Conservation (phyloP, 2,329 filamentous ascomycete species). For the Penicillium sp. region DNA sequence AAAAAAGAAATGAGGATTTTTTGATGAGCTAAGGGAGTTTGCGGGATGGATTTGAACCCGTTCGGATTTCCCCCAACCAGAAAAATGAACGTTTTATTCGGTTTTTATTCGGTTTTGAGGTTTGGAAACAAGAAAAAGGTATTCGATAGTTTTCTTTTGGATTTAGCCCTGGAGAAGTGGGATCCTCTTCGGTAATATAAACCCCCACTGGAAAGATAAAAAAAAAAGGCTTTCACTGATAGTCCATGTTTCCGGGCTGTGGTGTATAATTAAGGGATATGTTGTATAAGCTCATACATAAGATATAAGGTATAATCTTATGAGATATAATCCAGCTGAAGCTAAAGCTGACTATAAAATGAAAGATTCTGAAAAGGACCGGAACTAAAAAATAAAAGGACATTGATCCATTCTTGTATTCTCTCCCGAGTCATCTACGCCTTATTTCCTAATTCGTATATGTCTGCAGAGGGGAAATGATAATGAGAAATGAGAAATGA, state of each 20-base stretch:
- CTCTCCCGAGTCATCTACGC: not conserved
- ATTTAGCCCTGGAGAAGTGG: conserved; percentile 1
- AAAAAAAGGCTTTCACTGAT: not conserved
- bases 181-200: not conserved
- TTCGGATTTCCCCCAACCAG: conserved; percentile 13
- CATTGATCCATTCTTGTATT: not conserved
- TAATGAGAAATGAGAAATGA: not conserved
- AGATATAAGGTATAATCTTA: not conserved
- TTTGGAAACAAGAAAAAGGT: not conserved
- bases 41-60: conserved; percentile 27
- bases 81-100: not conserved
- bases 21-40: conserved; percentile 40
- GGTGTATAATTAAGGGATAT: not conserved
- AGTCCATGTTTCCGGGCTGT: not conserved
- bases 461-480: not conserved
- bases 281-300: not conserved
- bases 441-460: not conserved
- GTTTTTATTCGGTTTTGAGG: not conserved
- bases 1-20: conserved; percentile 19
- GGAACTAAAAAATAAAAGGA: not conserved
- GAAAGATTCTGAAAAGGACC: not conserved
- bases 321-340: not conserved
- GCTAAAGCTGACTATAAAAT: not conserved
- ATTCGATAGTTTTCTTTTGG: not conserved
- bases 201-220: not conserved